phyloP scores from a whole-genome alignment of 257 asterid species.

The Mitragyna speciosa region DNA sequence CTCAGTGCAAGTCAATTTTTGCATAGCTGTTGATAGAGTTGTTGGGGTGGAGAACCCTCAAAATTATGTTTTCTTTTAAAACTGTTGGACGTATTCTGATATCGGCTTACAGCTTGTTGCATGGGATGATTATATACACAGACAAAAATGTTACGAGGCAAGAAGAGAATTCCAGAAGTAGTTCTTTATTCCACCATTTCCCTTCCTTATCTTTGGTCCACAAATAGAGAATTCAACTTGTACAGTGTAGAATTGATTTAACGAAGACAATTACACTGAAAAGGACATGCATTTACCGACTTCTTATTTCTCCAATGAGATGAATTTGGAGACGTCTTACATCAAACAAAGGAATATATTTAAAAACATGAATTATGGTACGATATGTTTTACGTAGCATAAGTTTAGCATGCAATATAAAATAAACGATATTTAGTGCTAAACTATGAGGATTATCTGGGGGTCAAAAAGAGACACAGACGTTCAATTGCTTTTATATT shows the following conservation, averaged over 20 bases:
- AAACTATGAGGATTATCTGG: not conserved
- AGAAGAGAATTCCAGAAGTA: slow-evolving; percentile 8
- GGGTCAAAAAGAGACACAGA: not conserved
- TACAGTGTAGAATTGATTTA: not conserved
- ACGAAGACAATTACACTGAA: slow-evolving; percentile 8
- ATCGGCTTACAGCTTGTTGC: not conserved
- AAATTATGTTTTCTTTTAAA: not conserved
- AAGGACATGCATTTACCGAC: slow-evolving; percentile 23
- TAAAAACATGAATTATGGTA: not conserved
- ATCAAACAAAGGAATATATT: not conserved
- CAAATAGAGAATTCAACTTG: not conserved
- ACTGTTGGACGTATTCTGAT: not conserved
- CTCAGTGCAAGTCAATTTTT: no score
- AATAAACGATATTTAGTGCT: not conserved
- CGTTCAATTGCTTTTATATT: not conserved
- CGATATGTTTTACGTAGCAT: not conserved
- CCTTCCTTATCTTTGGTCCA: slow-evolving; percentile 16
- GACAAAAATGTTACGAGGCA: not conserved
- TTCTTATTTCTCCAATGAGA: not conserved
- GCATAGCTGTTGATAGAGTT: no score
- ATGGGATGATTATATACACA: not conserved
- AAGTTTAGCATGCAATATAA: not conserved
- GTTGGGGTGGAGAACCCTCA: no score
- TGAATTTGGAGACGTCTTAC: slow-evolving; percentile 3
- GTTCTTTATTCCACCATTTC: not conserved